Evolutionary conservation across 73 alveolate genomes (phyloP).

Genomic region (Paramecium sonneborni): DNA sequence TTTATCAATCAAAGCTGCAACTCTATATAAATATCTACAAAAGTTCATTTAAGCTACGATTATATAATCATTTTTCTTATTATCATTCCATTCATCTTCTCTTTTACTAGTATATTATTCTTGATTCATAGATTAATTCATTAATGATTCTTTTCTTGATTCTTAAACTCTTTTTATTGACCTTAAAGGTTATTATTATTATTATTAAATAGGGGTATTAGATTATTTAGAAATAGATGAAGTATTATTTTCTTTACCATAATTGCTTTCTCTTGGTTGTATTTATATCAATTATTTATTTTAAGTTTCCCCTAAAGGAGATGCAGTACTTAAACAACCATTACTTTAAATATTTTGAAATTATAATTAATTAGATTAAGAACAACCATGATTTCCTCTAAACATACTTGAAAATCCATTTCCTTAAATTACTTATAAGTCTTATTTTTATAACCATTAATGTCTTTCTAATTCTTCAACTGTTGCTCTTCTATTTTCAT

Average conservation of each 20-base stretch:
- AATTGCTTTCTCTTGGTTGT: not conserved
- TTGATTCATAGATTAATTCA: constrained; percentile 1
- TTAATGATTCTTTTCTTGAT: constrained; percentile 7
- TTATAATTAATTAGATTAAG: not conserved
- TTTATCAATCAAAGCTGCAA: constrained; percentile 53
- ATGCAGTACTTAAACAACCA: not conserved
- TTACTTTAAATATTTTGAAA: not conserved
- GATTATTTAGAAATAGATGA: not conserved
- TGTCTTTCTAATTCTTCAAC: constrained; percentile 64
- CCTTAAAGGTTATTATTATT: not conserved
- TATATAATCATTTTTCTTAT: constrained; percentile 34
- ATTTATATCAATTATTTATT: not conserved
- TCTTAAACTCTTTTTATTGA: not conserved
- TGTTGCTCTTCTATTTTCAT: constrained; percentile 56
- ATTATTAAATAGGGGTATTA: not conserved
- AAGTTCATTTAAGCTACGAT: constrained; percentile 54
- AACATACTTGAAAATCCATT: not conserved
- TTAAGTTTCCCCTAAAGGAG: not conserved
- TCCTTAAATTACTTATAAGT: constrained; percentile 3
- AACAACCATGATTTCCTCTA: not conserved
- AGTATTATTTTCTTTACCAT: constrained; percentile 44
- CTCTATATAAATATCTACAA: constrained; percentile 53
- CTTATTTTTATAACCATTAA: constrained; percentile 7
- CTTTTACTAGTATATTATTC: constrained; percentile 28
- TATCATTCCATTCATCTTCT: not conserved